phyloP scores from a whole-genome alignment of 805 yeast genomes.

The Teunomyces lycoperdinae region DNA sequence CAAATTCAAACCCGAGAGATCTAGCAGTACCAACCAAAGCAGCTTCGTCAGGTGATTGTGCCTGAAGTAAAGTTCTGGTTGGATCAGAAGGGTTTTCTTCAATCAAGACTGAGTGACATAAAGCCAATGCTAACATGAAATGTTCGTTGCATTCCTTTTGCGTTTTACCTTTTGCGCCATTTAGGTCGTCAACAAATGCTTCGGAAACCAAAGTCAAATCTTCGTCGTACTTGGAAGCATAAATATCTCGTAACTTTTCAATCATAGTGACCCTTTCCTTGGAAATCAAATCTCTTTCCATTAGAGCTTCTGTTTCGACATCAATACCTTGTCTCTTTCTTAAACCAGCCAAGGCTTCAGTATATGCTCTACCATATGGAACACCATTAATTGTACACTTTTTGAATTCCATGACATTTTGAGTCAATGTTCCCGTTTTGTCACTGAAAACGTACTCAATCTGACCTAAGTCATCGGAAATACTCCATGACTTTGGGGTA shows the following conservation, averaged over 20 bases:
- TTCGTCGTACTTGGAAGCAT: slow-evolving; percentile 44
- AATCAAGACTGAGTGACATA: slow-evolving; percentile 75
- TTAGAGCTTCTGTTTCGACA: slow-evolving; percentile 46
- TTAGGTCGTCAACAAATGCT: slow-evolving; percentile 61
- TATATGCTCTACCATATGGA: slow-evolving; percentile 70
- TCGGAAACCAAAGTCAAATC: slow-evolving; percentile 70
- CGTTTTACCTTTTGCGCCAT: slow-evolving; percentile 45
- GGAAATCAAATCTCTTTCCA: slow-evolving; percentile 39
- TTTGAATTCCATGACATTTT: slow-evolving; percentile 78
- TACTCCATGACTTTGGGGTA: slow-evolving; percentile 78
- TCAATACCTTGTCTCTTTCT: slow-evolving; percentile 65
- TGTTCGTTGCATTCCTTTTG: slow-evolving; percentile 66
- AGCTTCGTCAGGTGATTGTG: slow-evolving; percentile 87
- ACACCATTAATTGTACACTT: slow-evolving; percentile 70
- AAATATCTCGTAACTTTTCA: slow-evolving; percentile 29
- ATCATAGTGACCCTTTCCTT: slow-evolving; percentile 49
- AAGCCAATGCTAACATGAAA: slow-evolving; percentile 71
- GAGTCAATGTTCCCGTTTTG: slow-evolving; percentile 82
- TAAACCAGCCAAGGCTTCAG: slow-evolving; percentile 74
- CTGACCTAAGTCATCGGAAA: slow-evolving; percentile 82
- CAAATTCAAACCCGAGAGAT: slow-evolving; percentile 68
- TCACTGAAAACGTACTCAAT: slow-evolving; percentile 80
- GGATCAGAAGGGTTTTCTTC: slow-evolving; percentile 65
- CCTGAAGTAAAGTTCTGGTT: slow-evolving; percentile 55
- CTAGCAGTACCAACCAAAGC: slow-evolving; percentile 82